These are phyloP conservation scores for Tylopilus vinaceipallidus DNA, from an alignment of 768 basidiomycete species.

Conservation along the genomic window DNA sequence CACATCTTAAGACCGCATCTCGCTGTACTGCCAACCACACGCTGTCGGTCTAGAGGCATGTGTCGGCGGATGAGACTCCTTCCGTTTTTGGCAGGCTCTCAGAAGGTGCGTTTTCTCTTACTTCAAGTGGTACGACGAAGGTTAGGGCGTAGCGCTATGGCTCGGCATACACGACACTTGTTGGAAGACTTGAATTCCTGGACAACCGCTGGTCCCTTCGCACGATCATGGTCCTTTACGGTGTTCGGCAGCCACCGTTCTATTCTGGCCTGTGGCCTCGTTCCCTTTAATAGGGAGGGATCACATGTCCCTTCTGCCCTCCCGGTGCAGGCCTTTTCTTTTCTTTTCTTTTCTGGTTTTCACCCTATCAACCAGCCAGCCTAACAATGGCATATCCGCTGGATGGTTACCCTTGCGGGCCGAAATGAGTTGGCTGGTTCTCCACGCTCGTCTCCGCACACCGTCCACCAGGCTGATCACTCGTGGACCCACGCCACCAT, in stretches of 20 bases:
- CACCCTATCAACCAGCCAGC: background rate
- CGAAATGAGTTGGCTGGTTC: background rate
- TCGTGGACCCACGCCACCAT: background rate
- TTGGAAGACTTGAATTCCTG: no score
- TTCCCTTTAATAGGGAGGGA: background rate
- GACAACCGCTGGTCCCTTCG: no score
- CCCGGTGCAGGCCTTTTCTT: no score
- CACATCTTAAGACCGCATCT: no score
- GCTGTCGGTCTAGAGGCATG: no score
- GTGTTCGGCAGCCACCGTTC: background rate
- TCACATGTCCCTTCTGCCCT: background rate
- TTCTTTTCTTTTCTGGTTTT: background rate
- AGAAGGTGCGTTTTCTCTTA: no score
- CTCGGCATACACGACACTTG: no score
- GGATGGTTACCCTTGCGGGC: background rate
- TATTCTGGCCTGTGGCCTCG: background rate
- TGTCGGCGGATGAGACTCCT: no score
- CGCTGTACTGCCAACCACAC: no score
- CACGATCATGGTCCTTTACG: no score
- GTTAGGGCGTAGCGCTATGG: no score
- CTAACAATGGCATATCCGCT: background rate
- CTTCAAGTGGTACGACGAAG: no score
- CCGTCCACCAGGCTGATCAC: background rate
- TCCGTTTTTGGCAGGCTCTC: background rate
- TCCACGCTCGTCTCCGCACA: background rate